phyloP scores from a whole-genome alignment of 345 rosid species.

The Heritiera fomes region DNA sequence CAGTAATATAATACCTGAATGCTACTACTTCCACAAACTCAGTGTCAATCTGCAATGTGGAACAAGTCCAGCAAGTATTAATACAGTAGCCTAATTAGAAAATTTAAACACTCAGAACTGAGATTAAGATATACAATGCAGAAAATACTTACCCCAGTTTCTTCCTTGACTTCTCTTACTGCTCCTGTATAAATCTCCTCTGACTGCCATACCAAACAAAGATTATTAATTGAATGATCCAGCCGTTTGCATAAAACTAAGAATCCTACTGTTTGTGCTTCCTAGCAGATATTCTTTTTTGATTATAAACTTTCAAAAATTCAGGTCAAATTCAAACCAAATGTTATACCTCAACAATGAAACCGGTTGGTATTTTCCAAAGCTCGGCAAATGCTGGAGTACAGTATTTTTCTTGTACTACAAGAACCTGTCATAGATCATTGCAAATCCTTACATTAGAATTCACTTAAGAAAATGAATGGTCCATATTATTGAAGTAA shows the following conservation, averaged over 20 bases:
- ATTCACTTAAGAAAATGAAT: not conserved
- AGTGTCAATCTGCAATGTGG: too few relatives aligned
- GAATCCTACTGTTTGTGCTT: not conserved
- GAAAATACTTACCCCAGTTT: conserved; percentile 77
- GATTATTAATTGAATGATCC: not conserved
- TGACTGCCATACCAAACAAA: conserved; percentile 41
- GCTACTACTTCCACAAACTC: too few relatives aligned
- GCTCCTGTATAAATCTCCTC: conserved; percentile 90
- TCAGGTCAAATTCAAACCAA: not conserved
- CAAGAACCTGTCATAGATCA: conserved; percentile 70
- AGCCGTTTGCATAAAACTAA: not conserved
- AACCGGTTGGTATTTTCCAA: conserved; percentile 97
- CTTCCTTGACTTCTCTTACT: conserved; percentile 94
- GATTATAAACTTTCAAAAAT: not conserved
- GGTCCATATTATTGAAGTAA: too few relatives aligned
- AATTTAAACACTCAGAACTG: not conserved
- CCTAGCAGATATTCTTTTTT: not conserved
- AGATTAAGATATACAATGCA: not conserved
- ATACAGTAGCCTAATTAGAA: not conserved
- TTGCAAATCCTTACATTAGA: not conserved
- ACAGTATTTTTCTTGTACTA: conserved; percentile 88
- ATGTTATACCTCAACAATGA: conserved; percentile 66
- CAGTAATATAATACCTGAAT: too few relatives aligned
- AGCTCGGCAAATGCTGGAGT: conserved; percentile 57
- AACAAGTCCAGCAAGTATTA: conserved; percentile 15